Percentiles rank a stretch among this genome's conserved stretches.
These are phyloP conservation scores for Candida nonsorbophila DNA, from an alignment of 805 yeast genomes.

Conservation along the genomic window DNA sequence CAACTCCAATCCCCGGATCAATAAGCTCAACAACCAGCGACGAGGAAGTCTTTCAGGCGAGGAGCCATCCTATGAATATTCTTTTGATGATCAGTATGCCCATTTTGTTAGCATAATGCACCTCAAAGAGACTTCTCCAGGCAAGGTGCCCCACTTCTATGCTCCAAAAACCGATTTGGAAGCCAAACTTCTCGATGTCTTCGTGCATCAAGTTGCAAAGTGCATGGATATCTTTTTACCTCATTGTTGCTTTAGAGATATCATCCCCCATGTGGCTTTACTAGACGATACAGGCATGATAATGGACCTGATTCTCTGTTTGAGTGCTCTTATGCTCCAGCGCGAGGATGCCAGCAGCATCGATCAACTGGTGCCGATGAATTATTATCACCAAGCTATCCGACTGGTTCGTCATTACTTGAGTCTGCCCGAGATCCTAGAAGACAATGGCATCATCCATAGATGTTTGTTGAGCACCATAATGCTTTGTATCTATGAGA, in stretches of 20 bases:
- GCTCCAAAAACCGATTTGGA: constrained; percentile 18
- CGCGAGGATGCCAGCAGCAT: constrained; percentile 21
- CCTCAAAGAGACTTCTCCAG: constrained; percentile 13
- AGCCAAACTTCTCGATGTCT: constrained; percentile 26
- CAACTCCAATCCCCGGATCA: constrained; percentile 32
- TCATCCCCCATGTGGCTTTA: constrained; percentile 31
- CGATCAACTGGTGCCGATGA: constrained; percentile 27
- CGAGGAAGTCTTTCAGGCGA: constrained; percentile 1
- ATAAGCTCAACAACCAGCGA: constrained; percentile 17
- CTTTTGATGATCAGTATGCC: constrained; percentile 4
- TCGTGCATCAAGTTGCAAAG: constrained; percentile 21
- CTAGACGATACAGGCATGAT: constrained; percentile 35
- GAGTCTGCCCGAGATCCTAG: constrained; percentile 18
- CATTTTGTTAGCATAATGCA: constrained; percentile 2
- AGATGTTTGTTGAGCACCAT: constrained; percentile 34
- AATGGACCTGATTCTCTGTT: constrained; percentile 29
- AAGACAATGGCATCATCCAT: constrained; percentile 22
- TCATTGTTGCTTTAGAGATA: constrained; percentile 20
- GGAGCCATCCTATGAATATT: constrained; percentile 4
- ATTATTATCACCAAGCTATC: constrained; percentile 32
- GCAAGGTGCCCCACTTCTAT: constrained; percentile 5
- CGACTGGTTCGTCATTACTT: constrained; percentile 25
- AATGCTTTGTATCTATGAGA: constrained; percentile 32
- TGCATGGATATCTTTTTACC: constrained; percentile 29
- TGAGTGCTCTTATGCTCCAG: constrained; percentile 31